Conservation (phyloP, 305 asterid species). For the Fraxinus greggii region DNA sequence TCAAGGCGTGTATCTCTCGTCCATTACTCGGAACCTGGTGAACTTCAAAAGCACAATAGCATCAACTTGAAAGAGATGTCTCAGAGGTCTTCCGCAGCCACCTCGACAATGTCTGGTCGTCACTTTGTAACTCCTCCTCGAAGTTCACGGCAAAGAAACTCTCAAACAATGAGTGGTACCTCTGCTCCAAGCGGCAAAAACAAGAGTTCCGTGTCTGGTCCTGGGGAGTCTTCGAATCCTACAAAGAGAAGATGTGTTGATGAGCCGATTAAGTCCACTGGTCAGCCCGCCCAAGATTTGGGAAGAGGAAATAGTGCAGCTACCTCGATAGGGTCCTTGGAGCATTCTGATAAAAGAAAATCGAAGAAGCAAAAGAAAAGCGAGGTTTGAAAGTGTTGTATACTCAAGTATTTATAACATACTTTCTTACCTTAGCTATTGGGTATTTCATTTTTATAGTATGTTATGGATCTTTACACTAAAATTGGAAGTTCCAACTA, state of each 20-base stretch:
- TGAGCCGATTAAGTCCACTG: constrained; percentile 32
- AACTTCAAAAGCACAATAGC: constrained; percentile 37
- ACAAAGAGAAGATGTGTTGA: constrained; percentile 43
- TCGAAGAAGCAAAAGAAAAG: constrained; percentile 48
- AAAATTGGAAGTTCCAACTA: background rate
- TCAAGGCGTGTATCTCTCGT: constrained; percentile 54
- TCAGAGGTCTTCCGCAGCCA: constrained; percentile 45
- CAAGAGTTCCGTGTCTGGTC: constrained; percentile 36
- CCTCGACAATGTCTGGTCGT: constrained; percentile 51
- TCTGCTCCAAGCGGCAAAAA: constrained; percentile 44
- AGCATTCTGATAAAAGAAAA: constrained; percentile 41
- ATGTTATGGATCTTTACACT: background rate
- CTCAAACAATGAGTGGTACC: constrained; percentile 34
- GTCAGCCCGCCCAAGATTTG: constrained; percentile 43
- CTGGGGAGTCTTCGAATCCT: constrained; percentile 34
- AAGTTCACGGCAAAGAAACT: constrained; percentile 37
- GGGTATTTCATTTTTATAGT: background rate
- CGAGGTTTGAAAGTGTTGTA: constrained; percentile 16
- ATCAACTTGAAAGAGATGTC: constrained; percentile 30
- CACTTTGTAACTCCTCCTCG: constrained; percentile 44
- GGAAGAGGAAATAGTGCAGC: constrained; percentile 44
- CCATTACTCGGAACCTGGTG: constrained; percentile 68
- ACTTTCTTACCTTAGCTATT: background rate
- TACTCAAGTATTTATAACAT: background rate
- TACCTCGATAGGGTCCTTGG: constrained; percentile 41